A percentile compares a stretch with the other conserved stretches of the same genome.
Evolutionary conservation across 176 grass and related monocot genomes (phyloP).

Genomic region (Cocos nucifera): DNA sequence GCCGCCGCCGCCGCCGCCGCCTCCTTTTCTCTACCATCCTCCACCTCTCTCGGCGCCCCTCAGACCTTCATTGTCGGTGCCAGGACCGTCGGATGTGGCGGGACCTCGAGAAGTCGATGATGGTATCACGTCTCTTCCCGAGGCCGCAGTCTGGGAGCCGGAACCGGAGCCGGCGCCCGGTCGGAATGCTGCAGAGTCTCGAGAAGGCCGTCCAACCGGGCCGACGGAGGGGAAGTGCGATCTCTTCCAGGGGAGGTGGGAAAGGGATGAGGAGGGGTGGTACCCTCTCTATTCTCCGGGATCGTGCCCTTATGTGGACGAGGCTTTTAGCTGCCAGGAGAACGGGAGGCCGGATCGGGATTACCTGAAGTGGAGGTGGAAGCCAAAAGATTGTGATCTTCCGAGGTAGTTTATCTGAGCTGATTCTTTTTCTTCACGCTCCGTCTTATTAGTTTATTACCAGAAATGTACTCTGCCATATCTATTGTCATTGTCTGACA

Average conservation of each 20-base stretch:
- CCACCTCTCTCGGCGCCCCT: neutral
- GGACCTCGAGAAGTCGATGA: no score
- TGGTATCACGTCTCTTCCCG: neutral
- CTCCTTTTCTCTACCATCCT: neutral
- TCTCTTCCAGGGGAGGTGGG: slow-evolving; percentile 75
- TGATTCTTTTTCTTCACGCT: neutral
- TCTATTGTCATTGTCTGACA: neutral
- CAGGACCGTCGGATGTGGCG: neutral
- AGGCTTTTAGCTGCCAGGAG: slow-evolving; percentile 65
- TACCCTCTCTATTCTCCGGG: slow-evolving; percentile 54
- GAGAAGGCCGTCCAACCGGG: neutral
- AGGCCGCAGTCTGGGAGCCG: neutral
- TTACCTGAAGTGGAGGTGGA: slow-evolving; percentile 83
- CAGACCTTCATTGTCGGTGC: neutral
- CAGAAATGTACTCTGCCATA: neutral
- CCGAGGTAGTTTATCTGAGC: slow-evolving; percentile 40
- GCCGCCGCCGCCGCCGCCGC: neutral
- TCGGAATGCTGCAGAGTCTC: neutral
- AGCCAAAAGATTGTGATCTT: slow-evolving; percentile 47
- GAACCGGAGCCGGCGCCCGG: neutral
- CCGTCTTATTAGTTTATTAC: neutral
- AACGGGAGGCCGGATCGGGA: slow-evolving; percentile 56
- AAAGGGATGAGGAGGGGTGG: slow-evolving; percentile 38
- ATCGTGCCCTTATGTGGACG: slow-evolving; percentile 87
- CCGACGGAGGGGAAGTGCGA: slow-evolving; percentile 29